These are phyloP conservation scores for Russula emetica DNA, from an alignment of 768 basidiomycete species.

Conservation along the genomic window DNA sequence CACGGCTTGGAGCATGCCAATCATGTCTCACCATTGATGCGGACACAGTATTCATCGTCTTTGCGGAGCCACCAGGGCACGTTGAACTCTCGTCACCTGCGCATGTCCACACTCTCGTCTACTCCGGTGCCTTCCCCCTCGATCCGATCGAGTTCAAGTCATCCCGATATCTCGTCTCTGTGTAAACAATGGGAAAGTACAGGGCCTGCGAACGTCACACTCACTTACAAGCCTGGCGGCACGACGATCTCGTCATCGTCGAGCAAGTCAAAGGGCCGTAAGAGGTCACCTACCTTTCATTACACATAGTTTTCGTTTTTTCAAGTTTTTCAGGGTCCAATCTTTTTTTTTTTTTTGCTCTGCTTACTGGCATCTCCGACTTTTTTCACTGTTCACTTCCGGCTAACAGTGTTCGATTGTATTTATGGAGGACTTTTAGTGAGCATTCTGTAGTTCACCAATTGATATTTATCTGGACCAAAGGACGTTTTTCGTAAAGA, in stretches of 20 bases:
- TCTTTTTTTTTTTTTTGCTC: neutral
- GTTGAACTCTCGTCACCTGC: slow-evolving; percentile 34
- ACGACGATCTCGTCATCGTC: slow-evolving; percentile 19
- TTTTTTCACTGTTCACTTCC: neutral
- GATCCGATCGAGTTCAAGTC: slow-evolving; percentile 46
- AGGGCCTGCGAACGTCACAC: slow-evolving; percentile 59
- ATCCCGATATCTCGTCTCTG: slow-evolving; percentile 55
- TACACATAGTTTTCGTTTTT: slow-evolving; percentile 6
- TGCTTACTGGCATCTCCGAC: neutral
- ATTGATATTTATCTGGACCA: slow-evolving; percentile 9
- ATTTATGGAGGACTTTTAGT: slow-evolving; percentile 2
- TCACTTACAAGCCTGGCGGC: slow-evolving; percentile 40
- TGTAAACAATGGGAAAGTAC: slow-evolving; percentile 53
- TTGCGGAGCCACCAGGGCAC: slow-evolving; percentile 12
- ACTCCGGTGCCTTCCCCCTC: slow-evolving; percentile 45
- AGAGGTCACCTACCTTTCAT: slow-evolving; percentile 21
- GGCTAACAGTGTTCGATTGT: slow-evolving; percentile 4
- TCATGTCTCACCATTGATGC: neutral
- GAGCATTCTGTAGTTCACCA: slow-evolving; percentile 5
- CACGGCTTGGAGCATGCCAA: slow-evolving; percentile 6
- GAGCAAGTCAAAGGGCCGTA: slow-evolving; percentile 19
- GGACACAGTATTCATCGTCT: slow-evolving; percentile 2
- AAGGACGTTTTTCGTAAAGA: neutral
- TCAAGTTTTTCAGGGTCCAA: neutral
- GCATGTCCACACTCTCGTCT: slow-evolving; percentile 33